These are phyloP conservation scores for Insectozyma bohioensis DNA, from an alignment of 1,139 yeast genomes.

Conservation along the genomic window DNA sequence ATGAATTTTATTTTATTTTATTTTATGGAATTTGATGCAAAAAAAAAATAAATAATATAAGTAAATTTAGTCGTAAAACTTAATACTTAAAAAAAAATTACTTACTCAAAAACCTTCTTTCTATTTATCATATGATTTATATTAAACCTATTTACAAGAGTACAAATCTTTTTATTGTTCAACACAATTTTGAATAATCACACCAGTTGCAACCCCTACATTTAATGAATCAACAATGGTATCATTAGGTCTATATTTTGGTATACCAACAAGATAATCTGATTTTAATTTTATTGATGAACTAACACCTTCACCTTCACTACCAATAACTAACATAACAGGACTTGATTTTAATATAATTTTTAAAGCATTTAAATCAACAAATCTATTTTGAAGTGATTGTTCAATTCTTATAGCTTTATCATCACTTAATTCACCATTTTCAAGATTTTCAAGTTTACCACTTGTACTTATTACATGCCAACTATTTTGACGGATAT, in stretches of 20 bases:
- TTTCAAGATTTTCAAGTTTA: slow-evolving; percentile 24
- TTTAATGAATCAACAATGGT: slow-evolving; percentile 73
- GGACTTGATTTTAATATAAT: slow-evolving; percentile 52
- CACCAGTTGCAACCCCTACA: slow-evolving; percentile 86
- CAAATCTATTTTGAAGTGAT: slow-evolving; percentile 28
- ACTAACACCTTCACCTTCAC: slow-evolving; percentile 83
- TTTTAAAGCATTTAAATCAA: slow-evolving; percentile 44
- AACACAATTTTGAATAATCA: slow-evolving; percentile 39
- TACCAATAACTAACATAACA: slow-evolving; percentile 72
- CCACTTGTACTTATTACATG: slow-evolving; percentile 63
- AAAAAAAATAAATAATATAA: no score
- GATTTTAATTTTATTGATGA: slow-evolving; percentile 61
- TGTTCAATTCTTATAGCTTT: slow-evolving; percentile 21
- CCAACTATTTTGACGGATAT: slow-evolving; percentile 65
- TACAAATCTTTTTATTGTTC: background rate
- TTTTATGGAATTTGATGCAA: no score
- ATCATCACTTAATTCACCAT: slow-evolving; percentile 18
- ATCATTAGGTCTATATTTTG: slow-evolving; percentile 30
- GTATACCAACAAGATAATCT: slow-evolving; percentile 61
- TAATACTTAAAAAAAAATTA: no score
- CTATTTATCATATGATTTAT: slow-evolving; percentile 2
- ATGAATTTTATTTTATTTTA: no score
- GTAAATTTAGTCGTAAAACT: no score
- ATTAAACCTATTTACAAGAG: slow-evolving; percentile 2
- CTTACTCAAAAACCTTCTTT: no score